phyloP scores from a whole-genome alignment of 2,329 filamentous ascomycete genomes.

The Botrytis aclada region DNA sequence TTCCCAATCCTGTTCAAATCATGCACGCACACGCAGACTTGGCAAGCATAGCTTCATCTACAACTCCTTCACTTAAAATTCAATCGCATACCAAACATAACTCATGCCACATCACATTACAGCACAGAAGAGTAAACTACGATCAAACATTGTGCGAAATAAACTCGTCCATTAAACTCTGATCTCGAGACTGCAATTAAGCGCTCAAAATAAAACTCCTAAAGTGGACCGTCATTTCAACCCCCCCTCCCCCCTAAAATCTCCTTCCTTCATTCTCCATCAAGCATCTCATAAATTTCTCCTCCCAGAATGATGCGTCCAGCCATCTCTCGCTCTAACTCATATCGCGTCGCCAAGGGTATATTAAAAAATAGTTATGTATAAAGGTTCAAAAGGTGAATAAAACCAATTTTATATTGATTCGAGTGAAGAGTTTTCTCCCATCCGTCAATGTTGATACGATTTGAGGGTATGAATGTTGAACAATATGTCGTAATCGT shows the following conservation, averaged over 20 bases:
- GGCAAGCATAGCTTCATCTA: neutral
- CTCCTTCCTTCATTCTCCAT: neutral
- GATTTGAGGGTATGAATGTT: constrained; percentile 11
- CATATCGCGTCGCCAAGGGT: neutral
- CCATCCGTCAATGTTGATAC: neutral
- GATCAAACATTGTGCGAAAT: neutral
- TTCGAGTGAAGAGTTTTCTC: constrained; percentile 7
- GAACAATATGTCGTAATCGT: constrained; percentile 9
- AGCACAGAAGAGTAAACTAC: neutral
- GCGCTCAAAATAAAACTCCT: constrained; percentile 9
- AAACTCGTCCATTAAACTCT: neutral
- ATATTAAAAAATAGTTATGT: constrained; percentile 8
- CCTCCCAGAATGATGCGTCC: neutral
- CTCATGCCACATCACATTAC: neutral
- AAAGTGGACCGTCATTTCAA: neutral
- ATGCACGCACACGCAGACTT: neutral
- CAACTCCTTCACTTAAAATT: neutral
- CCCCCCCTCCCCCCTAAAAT: neutral
- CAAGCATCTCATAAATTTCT: neutral
- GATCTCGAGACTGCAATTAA: constrained; percentile 13
- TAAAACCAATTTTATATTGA: neutral
- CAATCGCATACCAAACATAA: neutral
- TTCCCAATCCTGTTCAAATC: neutral
- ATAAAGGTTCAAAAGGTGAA: constrained; percentile 1
- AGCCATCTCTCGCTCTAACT: constrained; percentile 2